phyloP scores from a whole-genome alignment of 306 rosid species.

The Sophora flavescens region DNA sequence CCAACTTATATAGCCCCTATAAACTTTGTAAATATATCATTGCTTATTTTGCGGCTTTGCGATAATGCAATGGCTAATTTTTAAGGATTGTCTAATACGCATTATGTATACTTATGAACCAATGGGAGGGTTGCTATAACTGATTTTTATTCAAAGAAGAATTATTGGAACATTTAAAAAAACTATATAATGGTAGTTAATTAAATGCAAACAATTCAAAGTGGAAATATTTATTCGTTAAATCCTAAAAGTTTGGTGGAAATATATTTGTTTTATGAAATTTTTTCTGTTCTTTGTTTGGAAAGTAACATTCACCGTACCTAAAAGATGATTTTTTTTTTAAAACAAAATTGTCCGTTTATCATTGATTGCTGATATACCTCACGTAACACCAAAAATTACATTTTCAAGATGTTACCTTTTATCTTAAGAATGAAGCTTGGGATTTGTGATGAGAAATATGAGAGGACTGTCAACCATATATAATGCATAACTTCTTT shows the following conservation, averaged over 20 bases:
- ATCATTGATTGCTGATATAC: conserved; percentile 47
- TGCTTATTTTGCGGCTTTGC: too few species aligned
- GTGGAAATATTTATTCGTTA: background rate
- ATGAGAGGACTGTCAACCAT: too few species aligned
- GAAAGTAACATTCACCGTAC: background rate
- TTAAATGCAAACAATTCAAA: background rate
- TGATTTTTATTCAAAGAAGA: too few species aligned
- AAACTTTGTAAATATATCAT: too few species aligned
- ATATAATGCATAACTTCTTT: background rate
- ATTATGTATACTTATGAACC: too few species aligned
- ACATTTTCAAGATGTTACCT: conserved; percentile 47
- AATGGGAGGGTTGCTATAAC: too few species aligned
- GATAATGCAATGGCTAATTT: too few species aligned
- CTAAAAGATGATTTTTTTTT: background rate
- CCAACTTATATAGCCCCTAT: too few species aligned
- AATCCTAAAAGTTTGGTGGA: background rate
- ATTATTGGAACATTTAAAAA: background rate
- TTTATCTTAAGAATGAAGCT: conserved; percentile 49
- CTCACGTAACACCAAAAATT: conserved; percentile 31
- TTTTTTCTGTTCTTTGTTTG: background rate
- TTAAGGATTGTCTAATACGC: too few species aligned
- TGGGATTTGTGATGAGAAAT: conserved; percentile 37
- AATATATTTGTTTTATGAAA: too few species aligned
- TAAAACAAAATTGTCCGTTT: conserved; percentile 30
- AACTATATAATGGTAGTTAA: background rate